phyloP scores from a whole-genome alignment of 805 yeast genomes.

The Grigorovia humatica region DNA sequence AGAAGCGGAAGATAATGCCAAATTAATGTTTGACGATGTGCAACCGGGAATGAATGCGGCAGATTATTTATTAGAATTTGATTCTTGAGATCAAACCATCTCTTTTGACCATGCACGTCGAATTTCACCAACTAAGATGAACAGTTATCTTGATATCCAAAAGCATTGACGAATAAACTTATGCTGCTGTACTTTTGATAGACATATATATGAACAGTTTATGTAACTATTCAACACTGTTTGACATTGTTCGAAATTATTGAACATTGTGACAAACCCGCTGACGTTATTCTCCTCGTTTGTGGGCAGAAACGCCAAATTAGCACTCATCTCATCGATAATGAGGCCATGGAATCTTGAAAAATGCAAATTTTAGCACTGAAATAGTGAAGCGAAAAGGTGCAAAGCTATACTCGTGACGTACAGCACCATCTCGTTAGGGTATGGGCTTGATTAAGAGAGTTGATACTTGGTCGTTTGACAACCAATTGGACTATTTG shows the following conservation, averaged over 20 bases:
- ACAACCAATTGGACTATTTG: conserved; percentile 29
- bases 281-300: too few relatives aligned
- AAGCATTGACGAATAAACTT: too few relatives aligned
- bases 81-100: conserved; percentile 6
- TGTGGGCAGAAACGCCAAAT: too few relatives aligned
- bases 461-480: conserved; percentile 26
- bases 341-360: too few relatives aligned
- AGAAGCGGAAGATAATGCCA: conserved; percentile 27
- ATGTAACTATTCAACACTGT: neutral
- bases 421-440: neutral
- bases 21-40: conserved; percentile 16
- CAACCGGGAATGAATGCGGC: conserved; percentile 13
- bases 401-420: too few relatives aligned
- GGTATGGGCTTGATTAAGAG: conserved; percentile 26
- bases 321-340: too few relatives aligned
- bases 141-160: too few relatives aligned
- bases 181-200: too few relatives aligned
- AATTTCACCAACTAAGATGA: too few relatives aligned
- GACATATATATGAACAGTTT: neutral
- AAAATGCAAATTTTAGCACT: too few relatives aligned
- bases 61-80: conserved; percentile 24
- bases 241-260: neutral
- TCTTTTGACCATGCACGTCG: too few relatives aligned
- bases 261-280: too few relatives aligned
- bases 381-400: neutral